Base-by-base conservation (phyloP, 441 rosid genomes). In the Eutrema salsugineum region DNA sequence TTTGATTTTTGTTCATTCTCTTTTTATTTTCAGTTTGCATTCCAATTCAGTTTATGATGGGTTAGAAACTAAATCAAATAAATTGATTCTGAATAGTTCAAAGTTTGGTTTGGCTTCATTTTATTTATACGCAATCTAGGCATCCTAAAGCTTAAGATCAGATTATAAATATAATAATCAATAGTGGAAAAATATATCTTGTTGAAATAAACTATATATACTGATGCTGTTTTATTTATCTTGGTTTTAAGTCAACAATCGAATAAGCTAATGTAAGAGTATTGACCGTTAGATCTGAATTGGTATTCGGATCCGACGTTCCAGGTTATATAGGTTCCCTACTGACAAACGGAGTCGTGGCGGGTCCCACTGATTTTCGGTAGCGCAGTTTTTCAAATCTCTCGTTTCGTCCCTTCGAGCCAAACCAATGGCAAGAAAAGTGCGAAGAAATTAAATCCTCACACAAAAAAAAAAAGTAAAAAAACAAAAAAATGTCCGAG, bases 311-410 rank as follows among this genome's bases (percentile, higher is more conserved):
- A 63, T 63, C 75, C 1, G 14, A 76, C 75, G 79, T 17, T 17
- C 32, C 47, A 70, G 14, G 15, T 54, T 28, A 47, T n/a, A 44
- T 30, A 22, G 47, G 19, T 22, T 62, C 14, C 35, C 12, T 53
- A 35, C 53, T 27, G 59, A 27, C 19, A 32, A 76, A 70, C 76
- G 49, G 8, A 44, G 50, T 51, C 72, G 79, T 70, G 72, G 79
- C 27, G 76, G 76, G 79, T 33, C 76, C 79, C 57, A 76, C 67
- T 40, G 43, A 44, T 60, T 36, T 35, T 33, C 15, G 9, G 61
- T 70, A 42, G 17, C 60, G 22, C 59, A 62, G 46, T 33, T 64
- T 56, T 64, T 70, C 28, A 63, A 57, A 70, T 64, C 76, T 57
- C 47, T 55, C 22, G 42, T 35, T 62, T 48, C 57, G 27, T 63